phyloP scores from a whole-genome alignment of 495 filamentous ascomycete species.

The Aspergillus heteromorphus region DNA sequence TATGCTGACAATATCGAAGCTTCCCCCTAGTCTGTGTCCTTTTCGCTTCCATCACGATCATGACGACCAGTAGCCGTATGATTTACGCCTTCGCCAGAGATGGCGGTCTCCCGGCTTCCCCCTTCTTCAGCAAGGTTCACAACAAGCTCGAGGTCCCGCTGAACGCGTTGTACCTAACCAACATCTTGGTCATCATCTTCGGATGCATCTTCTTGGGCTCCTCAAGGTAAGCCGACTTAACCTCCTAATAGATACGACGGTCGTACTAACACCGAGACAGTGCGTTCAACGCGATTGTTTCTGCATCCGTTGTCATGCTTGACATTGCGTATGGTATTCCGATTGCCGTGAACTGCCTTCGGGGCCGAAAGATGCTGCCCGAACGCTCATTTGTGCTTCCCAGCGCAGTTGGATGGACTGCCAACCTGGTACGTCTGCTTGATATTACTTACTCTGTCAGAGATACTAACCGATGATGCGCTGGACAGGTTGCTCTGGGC shows the following conservation, averaged over 20 bases:
- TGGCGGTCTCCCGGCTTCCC: conserved; percentile 62
- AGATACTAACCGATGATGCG: conserved; percentile 1
- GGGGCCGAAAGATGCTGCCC: conserved; percentile 60
- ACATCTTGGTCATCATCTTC: conserved; percentile 58
- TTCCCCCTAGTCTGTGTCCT: conserved; percentile 68
- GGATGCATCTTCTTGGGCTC: conserved; percentile 75
- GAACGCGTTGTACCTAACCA: conserved; percentile 64
- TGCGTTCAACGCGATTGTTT: conserved; percentile 60
- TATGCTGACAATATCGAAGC: conserved; percentile 18
- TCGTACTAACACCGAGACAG: conserved; percentile 14
- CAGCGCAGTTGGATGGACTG: conserved; percentile 48
- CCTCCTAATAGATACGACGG: no score
- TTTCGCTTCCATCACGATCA: conserved; percentile 65
- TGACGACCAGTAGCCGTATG: conserved; percentile 75
- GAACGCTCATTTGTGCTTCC: conserved; percentile 58
- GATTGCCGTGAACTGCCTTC: conserved; percentile 59
- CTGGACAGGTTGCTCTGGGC: conserved; percentile 50
- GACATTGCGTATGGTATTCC: conserved; percentile 71
- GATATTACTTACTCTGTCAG: neutral
- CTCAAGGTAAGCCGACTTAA: conserved; percentile 32
- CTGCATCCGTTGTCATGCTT: conserved; percentile 64
- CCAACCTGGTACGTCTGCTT: conserved; percentile 33
- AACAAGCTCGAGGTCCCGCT: conserved; percentile 59
- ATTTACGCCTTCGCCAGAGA: conserved; percentile 72
- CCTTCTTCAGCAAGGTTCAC: conserved; percentile 60